A percentile compares a stretch with the other conserved stretches of the same genome.
Conservation (phyloP, 1,139 yeast genomes). For the Meyerozyma guilliermondii region DNA sequence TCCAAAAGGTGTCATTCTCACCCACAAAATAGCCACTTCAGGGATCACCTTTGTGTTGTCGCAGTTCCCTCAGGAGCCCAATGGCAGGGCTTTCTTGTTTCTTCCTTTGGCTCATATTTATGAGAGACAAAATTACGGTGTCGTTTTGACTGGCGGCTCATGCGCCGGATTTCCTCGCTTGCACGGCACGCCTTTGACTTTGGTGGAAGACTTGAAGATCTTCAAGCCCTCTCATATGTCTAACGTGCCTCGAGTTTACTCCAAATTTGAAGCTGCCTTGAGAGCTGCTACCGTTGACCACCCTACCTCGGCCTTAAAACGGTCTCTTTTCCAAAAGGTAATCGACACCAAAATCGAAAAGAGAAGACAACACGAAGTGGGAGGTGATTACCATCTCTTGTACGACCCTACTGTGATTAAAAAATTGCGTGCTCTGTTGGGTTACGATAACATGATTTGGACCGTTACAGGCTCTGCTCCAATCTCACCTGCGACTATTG, state of each 20-base stretch:
- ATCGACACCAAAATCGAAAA: conserved; percentile 15
- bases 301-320: conserved; percentile 10
- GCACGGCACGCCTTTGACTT: conserved; percentile 16
- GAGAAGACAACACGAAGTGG: conserved; percentile 17
- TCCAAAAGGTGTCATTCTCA: conserved; percentile 70
- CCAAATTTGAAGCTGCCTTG: conserved; percentile 53
- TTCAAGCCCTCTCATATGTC: conserved; percentile 50
- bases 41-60: conserved; percentile 32
- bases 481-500: conserved; percentile 53
- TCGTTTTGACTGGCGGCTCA: conserved; percentile 12
- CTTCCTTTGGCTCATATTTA: conserved; percentile 24
- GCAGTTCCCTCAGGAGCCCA: conserved; percentile 8
- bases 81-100: conserved; percentile 13
- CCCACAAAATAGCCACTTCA: conserved; percentile 51
- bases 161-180: conserved; percentile 18
- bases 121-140: conserved; percentile 17
- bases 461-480: conserved; percentile 67
- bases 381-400: conserved; percentile 23
- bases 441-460: conserved; percentile 12
- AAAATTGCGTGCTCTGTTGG: conserved; percentile 9
- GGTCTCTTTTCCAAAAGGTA: conserved; percentile 9
- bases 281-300: conserved; percentile 34
- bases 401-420: conserved; percentile 30
- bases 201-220: conserved; percentile 53
- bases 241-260: conserved; percentile 64